phyloP scores from a whole-genome alignment of 2,329 filamentous ascomycete species.

The Chaetomiaceae sp. region DNA sequence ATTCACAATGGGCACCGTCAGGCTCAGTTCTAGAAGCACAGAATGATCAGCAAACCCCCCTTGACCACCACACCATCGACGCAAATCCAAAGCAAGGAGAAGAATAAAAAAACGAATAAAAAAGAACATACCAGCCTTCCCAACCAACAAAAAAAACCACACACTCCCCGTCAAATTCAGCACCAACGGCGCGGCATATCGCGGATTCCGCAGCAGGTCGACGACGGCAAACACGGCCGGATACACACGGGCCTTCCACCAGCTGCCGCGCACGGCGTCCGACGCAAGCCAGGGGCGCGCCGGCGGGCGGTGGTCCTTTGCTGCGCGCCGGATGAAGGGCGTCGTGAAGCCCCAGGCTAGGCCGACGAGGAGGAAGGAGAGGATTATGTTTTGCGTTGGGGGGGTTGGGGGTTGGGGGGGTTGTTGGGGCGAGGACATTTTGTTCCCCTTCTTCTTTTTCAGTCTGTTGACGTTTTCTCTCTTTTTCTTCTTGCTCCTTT shows the following conservation, averaged over 20 bases:
- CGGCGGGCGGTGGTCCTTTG: slow-evolving; percentile 65
- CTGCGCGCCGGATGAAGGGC: slow-evolving; percentile 84
- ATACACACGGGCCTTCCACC: slow-evolving; percentile 58
- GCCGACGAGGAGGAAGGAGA: slow-evolving; percentile 86
- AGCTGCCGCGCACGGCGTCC: slow-evolving; percentile 49
- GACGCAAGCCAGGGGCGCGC: slow-evolving; percentile 51
- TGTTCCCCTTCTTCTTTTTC: too few relatives aligned
- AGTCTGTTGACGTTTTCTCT: too few relatives aligned
- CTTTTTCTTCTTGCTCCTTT: too few relatives aligned
- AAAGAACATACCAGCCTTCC: slow-evolving; percentile 71
- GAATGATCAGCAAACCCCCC: too few relatives aligned
- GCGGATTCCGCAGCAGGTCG: slow-evolving; percentile 74
- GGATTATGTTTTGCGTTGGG: slow-evolving; percentile 70
- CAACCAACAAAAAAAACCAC: slow-evolving; percentile 95
- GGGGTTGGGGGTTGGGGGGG: slow-evolving; percentile 20
- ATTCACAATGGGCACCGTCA: slow-evolving; percentile 93
- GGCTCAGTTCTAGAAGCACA: slow-evolving; percentile 83
- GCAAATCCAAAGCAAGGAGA: too few relatives aligned
- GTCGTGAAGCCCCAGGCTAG: slow-evolving; percentile 91
- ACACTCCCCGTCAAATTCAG: slow-evolving; percentile 88
- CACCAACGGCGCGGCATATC: slow-evolving; percentile 78
- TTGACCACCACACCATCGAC: too few relatives aligned
- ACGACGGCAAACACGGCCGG: slow-evolving; percentile 67
- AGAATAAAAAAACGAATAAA: slow-evolving; percentile 3
- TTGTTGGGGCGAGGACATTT: too few relatives aligned